Conservation (phyloP, 2,329 filamentous ascomycete species). For the Erysiphe pulchra region DNA sequence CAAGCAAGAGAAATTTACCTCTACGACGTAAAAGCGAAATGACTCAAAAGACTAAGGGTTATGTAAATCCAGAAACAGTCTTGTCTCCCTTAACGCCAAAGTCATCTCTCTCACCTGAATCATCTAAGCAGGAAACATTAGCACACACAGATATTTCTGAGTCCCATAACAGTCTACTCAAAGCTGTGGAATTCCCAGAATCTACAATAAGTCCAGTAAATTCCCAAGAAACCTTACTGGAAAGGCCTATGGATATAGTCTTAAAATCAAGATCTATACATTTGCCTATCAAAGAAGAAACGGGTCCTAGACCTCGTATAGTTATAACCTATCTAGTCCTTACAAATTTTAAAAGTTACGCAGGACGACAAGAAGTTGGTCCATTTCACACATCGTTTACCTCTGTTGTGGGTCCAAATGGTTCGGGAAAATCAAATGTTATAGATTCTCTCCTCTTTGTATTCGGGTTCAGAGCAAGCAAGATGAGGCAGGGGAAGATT, state of each 20-base stretch:
- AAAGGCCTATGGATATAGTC: slow-evolving; percentile 84
- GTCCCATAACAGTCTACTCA: slow-evolving; percentile 33
- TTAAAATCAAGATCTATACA: slow-evolving; percentile 57
- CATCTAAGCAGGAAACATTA: slow-evolving; percentile 23
- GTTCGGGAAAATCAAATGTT: slow-evolving; percentile 95
- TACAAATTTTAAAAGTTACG: slow-evolving; percentile 98
- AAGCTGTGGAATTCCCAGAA: background rate
- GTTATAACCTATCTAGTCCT: slow-evolving; percentile 82
- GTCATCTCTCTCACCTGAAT: slow-evolving; percentile 29
- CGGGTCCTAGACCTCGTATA: slow-evolving; percentile 57
- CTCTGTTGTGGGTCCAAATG: slow-evolving; percentile 91
- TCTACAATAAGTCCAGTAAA: slow-evolving; percentile 22
- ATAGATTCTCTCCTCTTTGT: slow-evolving; percentile 96
- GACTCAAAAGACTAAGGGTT: slow-evolving; percentile 8
- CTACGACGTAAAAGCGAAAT: slow-evolving; percentile 41
- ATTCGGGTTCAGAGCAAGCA: slow-evolving; percentile 96
- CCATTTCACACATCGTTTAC: slow-evolving; percentile 96
- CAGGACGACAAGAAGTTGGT: slow-evolving; percentile 78
- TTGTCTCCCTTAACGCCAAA: slow-evolving; percentile 23
- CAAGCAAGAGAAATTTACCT: slow-evolving; percentile 28
- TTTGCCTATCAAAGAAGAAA: slow-evolving; percentile 43
- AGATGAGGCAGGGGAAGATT: slow-evolving; percentile 97
- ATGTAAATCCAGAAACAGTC: slow-evolving; percentile 11
- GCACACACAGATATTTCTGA: slow-evolving; percentile 53
- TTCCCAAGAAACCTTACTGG: slow-evolving; percentile 48